Evolutionary conservation across 148 eudicot genomes (phyloP), one percentile per base, ranked within the genome.

Genomic region (Fagopyrum tataricum): DNA sequence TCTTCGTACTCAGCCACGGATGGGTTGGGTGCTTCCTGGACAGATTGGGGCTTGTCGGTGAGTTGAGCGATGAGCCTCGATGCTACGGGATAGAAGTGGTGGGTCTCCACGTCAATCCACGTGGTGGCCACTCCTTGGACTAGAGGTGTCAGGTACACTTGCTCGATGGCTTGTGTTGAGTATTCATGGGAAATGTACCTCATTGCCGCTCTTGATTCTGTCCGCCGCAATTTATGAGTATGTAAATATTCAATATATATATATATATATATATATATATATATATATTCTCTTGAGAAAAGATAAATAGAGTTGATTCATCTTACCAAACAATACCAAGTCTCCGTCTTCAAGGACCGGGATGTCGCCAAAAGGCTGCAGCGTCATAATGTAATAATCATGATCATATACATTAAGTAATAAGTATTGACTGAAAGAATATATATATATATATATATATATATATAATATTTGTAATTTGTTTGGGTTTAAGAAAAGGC

Each of bases 31-130:
- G 76, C 0, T 12, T 58, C 41, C 41, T 24, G 41, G 21, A 74
- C 70, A 4, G 13, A 4, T 12, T 41, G 55, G 31, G 76, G 71
- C 26, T 74, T 76, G 11, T 74, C 52, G 13, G 44, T 8, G 14
- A 61, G 70, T 58, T 74, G 56, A 6, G 40, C 1, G 10, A 64
- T 24, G 18, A 74, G 76, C 41, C 7, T 24, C 1, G 40, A 4
- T 1, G 76, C 76, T 56, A 58, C 23, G n/a, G 76, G 76, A 9
- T 53, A 9, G 44, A 74, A 74, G 1, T 44, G 76, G 47, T 61
- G 76, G 55, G 17, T 23, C 58, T 64, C 76, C 15, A 74, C 76
- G 15, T 74, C 76, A 7, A 74, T 74, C 76, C 76, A 74, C n/a
- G 71, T 26, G 3, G 76, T 46, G 18, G 24, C 71, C 2, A 44